phyloP scores from a whole-genome alignment of 331 rosid species.

The Stylosanthes scabra region DNA sequence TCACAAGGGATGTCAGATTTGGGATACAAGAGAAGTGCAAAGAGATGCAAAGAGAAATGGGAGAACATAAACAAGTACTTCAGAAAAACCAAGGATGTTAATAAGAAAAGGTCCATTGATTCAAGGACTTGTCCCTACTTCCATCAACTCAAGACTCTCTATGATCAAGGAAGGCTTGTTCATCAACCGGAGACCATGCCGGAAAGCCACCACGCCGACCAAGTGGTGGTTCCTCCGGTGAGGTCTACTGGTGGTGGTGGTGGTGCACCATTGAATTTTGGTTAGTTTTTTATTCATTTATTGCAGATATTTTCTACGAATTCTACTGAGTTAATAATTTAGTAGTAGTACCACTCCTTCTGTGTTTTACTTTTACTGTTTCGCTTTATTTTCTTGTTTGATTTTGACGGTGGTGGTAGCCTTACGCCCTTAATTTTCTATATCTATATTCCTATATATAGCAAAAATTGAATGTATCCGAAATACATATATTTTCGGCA shows the following conservation, averaged over 20 bases:
- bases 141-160: conserved; percentile 60
- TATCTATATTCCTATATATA: conserved; percentile 1
- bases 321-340: not conserved
- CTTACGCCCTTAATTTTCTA: not conserved
- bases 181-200: conserved; percentile 33
- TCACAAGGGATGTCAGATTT: conserved; percentile 81
- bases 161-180: conserved; percentile 59
- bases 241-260: conserved; percentile 12
- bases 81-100: conserved; percentile 78
- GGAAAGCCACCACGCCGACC: conserved; percentile 17
- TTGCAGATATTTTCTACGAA: conserved; percentile 35
- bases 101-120: conserved; percentile 77
- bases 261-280: conserved; percentile 49
- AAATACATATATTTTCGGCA: not conserved
- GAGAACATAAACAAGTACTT: conserved; percentile 94
- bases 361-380: not conserved
- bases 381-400: not conserved
- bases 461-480: conserved; percentile 12
- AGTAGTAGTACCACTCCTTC: conserved; percentile 27
- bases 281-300: conserved; percentile 39
- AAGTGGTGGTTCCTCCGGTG: conserved; percentile 4
- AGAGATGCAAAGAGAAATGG: conserved; percentile 96
- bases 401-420: not conserved
- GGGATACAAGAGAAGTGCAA: conserved; percentile 86
- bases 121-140: conserved; percentile 96